Evolutionary conservation across 2,329 filamentous ascomycete species (phyloP).

Genomic region (Ophiostoma perfectum): DNA sequence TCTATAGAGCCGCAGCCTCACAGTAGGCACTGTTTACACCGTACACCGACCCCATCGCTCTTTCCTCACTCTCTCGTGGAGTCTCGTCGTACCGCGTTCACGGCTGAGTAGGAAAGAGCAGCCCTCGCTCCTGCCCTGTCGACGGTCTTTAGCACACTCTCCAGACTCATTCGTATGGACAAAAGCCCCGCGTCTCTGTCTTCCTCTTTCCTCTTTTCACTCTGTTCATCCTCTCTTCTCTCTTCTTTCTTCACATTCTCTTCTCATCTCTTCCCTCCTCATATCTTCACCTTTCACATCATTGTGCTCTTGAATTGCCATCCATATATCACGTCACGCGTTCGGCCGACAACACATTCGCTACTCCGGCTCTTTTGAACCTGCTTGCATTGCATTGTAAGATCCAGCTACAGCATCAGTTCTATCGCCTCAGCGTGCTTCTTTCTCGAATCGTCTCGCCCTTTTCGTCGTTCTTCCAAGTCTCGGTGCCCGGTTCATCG

Average conservation of each 20-base stretch:
- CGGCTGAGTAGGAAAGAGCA: conserved; percentile 14
- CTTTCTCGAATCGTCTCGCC: background rate
- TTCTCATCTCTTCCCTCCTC: background rate
- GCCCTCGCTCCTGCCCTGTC: conserved; percentile 4
- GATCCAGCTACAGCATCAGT: background rate
- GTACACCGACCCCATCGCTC: conserved; percentile 8
- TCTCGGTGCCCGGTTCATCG: background rate
- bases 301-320: background rate
- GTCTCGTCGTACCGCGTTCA: conserved; percentile 15
- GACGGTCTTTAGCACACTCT: background rate
- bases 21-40: background rate
- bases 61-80: conserved; percentile 12
- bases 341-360: background rate
- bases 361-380: background rate
- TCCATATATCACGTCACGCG: background rate
- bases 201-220: background rate
- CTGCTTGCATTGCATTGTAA: background rate
- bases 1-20: background rate
- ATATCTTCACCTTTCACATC: background rate
- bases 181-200: background rate
- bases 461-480: background rate
- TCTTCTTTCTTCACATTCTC: background rate
- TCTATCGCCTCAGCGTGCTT: background rate
- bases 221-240: background rate
- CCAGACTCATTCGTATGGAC: background rate